These are phyloP conservation scores for Colletotrichum musicola DNA, from an alignment of 2,329 filamentous ascomycete species.

Conservation along the genomic window DNA sequence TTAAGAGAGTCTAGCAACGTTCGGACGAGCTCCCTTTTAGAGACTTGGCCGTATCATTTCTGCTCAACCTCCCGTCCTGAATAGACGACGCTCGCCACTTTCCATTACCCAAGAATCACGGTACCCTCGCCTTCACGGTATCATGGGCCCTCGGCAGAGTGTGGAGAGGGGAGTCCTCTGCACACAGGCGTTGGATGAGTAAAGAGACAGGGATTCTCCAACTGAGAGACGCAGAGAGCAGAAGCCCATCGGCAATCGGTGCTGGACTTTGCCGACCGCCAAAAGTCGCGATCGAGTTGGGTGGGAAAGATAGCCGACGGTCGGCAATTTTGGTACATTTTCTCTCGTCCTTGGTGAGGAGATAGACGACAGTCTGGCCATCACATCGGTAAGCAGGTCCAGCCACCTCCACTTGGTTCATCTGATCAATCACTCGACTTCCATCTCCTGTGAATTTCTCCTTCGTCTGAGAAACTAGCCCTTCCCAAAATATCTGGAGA, in stretches of 20 bases:
- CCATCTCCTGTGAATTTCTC: not conserved
- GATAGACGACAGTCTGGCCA: not conserved
- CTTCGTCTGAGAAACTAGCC: not conserved
- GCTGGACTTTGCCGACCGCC: conserved; percentile 27
- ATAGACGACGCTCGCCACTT: conserved; percentile 8
- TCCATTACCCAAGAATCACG: conserved; percentile 6
- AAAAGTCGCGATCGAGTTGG: not conserved
- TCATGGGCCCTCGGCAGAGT: not conserved
- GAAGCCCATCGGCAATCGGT: conserved; percentile 25
- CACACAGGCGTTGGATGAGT: not conserved
- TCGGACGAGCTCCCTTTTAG: not conserved
- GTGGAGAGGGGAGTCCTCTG: not conserved
- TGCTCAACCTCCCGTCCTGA: not conserved
- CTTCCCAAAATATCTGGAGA: not conserved
- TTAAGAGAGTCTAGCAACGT: not conserved
- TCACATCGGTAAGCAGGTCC: not conserved
- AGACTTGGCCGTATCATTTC: not conserved
- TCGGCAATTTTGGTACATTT: conserved; percentile 17
- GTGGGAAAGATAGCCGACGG: conserved; percentile 25
- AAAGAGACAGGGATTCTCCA: conserved; percentile 12
- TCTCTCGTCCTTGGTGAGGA: too few relatives aligned
- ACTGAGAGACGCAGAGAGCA: not conserved
- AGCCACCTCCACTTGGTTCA: conserved; percentile 21
- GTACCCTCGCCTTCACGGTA: not conserved
- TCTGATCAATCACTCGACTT: conserved; percentile 23